Evolutionary conservation across 1,139 yeast genomes (phyloP).

Genomic region (Pneumocystis wakefieldiae): DNA sequence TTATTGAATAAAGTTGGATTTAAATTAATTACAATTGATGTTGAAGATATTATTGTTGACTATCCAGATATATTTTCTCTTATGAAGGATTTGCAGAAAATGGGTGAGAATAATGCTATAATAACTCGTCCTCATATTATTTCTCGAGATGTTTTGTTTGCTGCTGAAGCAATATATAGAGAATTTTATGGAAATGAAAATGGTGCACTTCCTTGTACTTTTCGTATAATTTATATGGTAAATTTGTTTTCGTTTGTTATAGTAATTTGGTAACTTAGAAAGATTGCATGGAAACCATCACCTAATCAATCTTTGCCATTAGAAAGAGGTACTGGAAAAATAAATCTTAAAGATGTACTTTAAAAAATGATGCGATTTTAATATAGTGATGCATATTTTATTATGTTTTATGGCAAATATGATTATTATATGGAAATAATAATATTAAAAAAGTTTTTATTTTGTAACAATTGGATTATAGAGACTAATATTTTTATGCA

Average conservation of each 20-base stretch:
- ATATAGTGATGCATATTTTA: neutral
- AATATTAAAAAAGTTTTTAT: neutral
- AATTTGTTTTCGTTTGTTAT: neutral
- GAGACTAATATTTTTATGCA: neutral
- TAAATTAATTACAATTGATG: constrained; percentile 66
- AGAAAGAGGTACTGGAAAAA: constrained; percentile 54
- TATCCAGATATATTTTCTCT: constrained; percentile 59
- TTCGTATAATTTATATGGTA: constrained; percentile 53
- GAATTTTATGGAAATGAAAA: constrained; percentile 53
- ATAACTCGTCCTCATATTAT: constrained; percentile 35
- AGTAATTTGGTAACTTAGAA: constrained; percentile 1
- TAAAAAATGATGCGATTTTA: neutral
- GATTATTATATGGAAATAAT: neutral
- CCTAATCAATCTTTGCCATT: constrained; percentile 56
- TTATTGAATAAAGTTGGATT: constrained; percentile 63
- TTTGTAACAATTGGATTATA: too few species aligned
- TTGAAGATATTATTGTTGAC: constrained; percentile 71
- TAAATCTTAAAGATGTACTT: constrained; percentile 46
- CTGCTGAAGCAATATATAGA: constrained; percentile 63
- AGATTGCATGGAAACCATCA: constrained; percentile 73
- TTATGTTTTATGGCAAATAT: neutral
- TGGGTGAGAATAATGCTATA: constrained; percentile 78
- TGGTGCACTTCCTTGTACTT: constrained; percentile 40
- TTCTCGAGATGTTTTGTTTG: constrained; percentile 51
- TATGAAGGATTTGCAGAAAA: constrained; percentile 54